A percentile compares a stretch with the other conserved stretches of the same genome.
Conservation (phyloP, 2,329 filamentous ascomycete species). For the Coleophoma cylindrospora region DNA sequence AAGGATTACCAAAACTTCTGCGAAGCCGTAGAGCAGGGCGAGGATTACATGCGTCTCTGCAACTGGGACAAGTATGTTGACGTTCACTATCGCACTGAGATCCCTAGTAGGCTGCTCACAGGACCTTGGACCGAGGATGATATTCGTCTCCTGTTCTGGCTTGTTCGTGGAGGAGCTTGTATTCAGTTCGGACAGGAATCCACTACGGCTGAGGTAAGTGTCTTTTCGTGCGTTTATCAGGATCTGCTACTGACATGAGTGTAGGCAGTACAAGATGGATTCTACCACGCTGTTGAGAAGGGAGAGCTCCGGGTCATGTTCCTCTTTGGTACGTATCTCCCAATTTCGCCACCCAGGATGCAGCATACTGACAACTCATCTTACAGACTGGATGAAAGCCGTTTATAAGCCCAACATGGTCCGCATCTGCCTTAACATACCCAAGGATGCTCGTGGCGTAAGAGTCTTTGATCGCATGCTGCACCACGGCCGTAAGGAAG, state of each 20-base stretch:
- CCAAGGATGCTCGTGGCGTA: background rate
- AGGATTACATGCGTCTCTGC: background rate
- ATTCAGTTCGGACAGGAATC: conserved; percentile 18
- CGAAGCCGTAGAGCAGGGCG: background rate
- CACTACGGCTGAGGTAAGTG: conserved; percentile 23
- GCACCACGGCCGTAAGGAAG: background rate
- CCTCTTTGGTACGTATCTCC: background rate
- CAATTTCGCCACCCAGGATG: too few species aligned
- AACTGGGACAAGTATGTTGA: conserved; percentile 5
- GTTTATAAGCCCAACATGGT: background rate
- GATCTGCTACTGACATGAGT: background rate
- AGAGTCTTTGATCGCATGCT: background rate
- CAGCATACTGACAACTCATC: too few species aligned
- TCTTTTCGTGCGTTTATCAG: background rate
- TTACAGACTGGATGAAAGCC: background rate
- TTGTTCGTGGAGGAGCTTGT: conserved; percentile 18
- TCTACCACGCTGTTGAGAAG: background rate
- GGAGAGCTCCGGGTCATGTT: background rate
- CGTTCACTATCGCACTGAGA: conserved; percentile 13
- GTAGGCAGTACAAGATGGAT: background rate
- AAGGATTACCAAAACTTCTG: background rate
- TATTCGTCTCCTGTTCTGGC: conserved; percentile 21
- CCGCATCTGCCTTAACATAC: background rate
- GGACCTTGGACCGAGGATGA: conserved; percentile 23
- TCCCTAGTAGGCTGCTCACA: conserved; percentile 22